Percentiles rank a stretch among this genome's conserved stretches.
phyloP scores from a whole-genome alignment of 768 basidiomycete genomes.

The Paxillus ammoniavirescens region DNA sequence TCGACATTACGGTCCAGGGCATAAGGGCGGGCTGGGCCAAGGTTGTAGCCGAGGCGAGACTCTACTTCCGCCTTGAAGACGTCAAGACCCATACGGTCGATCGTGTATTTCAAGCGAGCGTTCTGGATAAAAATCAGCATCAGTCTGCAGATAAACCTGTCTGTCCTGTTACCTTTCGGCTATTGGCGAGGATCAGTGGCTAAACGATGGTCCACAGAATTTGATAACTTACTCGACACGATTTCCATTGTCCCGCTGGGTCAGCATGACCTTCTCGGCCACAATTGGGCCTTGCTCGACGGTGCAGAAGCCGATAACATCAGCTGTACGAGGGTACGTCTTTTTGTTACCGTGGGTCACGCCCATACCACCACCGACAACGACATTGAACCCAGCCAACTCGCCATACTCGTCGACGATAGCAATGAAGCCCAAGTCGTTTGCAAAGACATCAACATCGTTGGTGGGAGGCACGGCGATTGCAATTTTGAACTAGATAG shows the following conservation, averaged over 20 bases:
- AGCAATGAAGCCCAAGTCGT: slow-evolving; percentile 96
- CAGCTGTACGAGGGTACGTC: slow-evolving; percentile 90
- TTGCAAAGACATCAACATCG: slow-evolving; percentile 93
- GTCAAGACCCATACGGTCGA: slow-evolving; percentile 92
- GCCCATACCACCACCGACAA: slow-evolving; percentile 97
- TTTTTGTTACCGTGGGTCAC: slow-evolving; percentile 99
- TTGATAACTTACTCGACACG: slow-evolving; percentile 71
- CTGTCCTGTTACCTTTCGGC: slow-evolving; percentile 51
- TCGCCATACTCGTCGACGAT: slow-evolving; percentile 76
- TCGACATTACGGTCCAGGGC: slow-evolving; percentile 88
- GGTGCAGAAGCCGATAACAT: slow-evolving; percentile 91
- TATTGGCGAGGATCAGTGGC: slow-evolving; percentile 21
- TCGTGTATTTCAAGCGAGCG: slow-evolving; percentile 93
- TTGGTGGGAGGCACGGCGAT: slow-evolving; percentile 96
- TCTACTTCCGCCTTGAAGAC: slow-evolving; percentile 89
- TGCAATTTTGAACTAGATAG: slow-evolving; percentile 88
- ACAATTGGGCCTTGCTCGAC: slow-evolving; percentile 80
- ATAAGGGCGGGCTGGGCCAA: slow-evolving; percentile 74
- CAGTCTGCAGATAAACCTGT: not conserved
- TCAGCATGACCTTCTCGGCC: slow-evolving; percentile 91
- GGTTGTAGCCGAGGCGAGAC: slow-evolving; percentile 74
- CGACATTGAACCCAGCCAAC: slow-evolving; percentile 90
- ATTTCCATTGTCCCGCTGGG: slow-evolving; percentile 95
- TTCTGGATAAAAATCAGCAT: slow-evolving; percentile 45
- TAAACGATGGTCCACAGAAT: not conserved